phyloP scores from a whole-genome alignment of 306 rosid species.

The Glycine tomentella region DNA sequence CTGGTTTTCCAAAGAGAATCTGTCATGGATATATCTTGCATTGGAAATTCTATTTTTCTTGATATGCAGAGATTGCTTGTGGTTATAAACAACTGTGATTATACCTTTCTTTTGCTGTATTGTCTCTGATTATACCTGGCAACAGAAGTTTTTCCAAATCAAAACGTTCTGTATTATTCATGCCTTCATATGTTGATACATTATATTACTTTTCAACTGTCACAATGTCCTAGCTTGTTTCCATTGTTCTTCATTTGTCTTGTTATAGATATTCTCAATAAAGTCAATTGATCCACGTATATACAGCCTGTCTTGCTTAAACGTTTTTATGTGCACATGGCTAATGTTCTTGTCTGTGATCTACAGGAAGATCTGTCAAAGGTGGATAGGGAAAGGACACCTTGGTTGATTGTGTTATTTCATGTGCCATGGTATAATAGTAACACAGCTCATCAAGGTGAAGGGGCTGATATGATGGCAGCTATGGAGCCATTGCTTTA shows the following conservation, averaged over 20 bases:
- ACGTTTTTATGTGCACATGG: background rate
- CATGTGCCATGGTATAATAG: constrained; percentile 99
- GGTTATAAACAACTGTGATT: background rate
- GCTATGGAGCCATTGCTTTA: constrained; percentile 85
- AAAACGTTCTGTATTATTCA: constrained; percentile 7
- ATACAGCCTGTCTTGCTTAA: background rate
- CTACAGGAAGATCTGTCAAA: constrained; percentile 74
- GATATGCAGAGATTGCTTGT: background rate
- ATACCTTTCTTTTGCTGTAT: no score
- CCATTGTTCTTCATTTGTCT: background rate
- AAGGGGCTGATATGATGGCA: constrained; percentile 81
- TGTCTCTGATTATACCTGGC: constrained; percentile 6
- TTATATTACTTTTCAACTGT: background rate
- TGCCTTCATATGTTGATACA: constrained; percentile 11
- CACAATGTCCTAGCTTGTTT: background rate
- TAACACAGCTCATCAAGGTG: constrained; percentile 91
- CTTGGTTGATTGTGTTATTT: constrained; percentile 84
- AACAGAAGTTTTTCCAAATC: background rate
- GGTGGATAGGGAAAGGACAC: constrained; percentile 84
- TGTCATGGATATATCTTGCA: background rate
- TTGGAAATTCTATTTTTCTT: background rate
- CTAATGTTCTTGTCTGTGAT: constrained; percentile 40
- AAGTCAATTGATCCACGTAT: background rate
- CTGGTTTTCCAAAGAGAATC: background rate
- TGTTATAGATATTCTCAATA: background rate